Base-by-base conservation (phyloP, 805 yeast species). In the Candida sonorensis region DNA sequence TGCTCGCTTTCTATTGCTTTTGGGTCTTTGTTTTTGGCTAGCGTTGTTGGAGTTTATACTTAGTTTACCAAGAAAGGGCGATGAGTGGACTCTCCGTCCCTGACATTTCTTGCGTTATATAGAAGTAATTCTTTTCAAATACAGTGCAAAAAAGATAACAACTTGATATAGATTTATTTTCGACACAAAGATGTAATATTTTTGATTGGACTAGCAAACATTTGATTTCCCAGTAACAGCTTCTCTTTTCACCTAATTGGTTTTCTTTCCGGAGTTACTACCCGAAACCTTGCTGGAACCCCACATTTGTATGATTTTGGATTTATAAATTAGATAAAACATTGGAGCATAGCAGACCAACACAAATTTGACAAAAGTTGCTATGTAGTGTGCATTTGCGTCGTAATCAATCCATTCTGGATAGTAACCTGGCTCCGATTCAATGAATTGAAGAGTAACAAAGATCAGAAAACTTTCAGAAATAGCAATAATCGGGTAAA, bases 41-140 rank as follows among this genome's bases (percentile, higher is more conserved):
- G 57, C 10, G 37, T 38, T 21, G 49, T 53, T 27, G 63, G 62
- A 8, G 57, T 57, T 9, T 54, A 53, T 29, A 38, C 59, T 16
- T 56, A n/a, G n/a, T n/a, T n/a, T n/a, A n/a, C n/a, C n/a, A n/a
- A n/a, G n/a, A n/a, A n/a, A n/a, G n/a, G n/a, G n/a, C n/a, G n/a
- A n/a, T n/a, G n/a, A n/a, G n/a, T n/a, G n/a, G n/a, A n/a, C n/a
- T n/a, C n/a, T n/a, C n/a, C n/a, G n/a, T n/a, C n/a, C n/a, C n/a
- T n/a, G n/a, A n/a, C n/a, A n/a, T n/a, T n/a, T n/a, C n/a, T n/a
- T n/a, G n/a, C n/a, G n/a, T n/a, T n/a, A n/a, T n/a, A n/a, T n/a
- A n/a, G n/a, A n/a, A n/a, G n/a, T n/a, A n/a, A n/a, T n/a, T n/a
- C n/a, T n/a, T n/a, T n/a, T n/a, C n/a, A n/a, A n/a, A n/a, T n/a